phyloP scores from a whole-genome alignment of 1,284 basidiomycete genomes.

The Papiliotrema fonsecae region DNA sequence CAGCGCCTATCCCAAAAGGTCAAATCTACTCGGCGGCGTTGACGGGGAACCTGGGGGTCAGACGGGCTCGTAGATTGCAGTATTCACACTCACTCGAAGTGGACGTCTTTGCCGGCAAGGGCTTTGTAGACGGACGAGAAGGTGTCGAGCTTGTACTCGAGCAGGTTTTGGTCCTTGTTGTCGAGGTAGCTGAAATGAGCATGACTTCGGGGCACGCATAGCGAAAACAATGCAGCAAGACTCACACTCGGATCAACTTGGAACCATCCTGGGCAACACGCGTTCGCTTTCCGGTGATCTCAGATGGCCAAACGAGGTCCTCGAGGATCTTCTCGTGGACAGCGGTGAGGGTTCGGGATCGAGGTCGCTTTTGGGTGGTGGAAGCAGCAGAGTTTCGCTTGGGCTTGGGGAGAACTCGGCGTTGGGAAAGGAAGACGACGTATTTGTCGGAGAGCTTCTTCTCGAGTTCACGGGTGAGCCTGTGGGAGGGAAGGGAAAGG shows the following conservation, averaged over 20 bases:
- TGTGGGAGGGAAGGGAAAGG: conserved; percentile 41
- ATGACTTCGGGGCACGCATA: no score
- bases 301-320: conserved; percentile 97
- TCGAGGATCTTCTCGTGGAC: conserved; percentile 98
- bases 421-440: conserved; percentile 97
- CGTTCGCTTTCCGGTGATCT: conserved; percentile 98
- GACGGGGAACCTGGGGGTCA: conserved; percentile 40
- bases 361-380: conserved; percentile 82
- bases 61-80: conserved; percentile 1
- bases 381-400: conserved; percentile 85
- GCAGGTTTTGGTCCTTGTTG: conserved; percentile 94
- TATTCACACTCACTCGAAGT: conserved; percentile 41
- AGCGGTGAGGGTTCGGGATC: conserved; percentile 91
- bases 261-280: conserved; percentile 84
- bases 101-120: conserved; percentile 49
- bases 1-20: conserved; percentile 20
- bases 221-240: conserved; percentile 29
- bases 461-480: conserved; percentile 97
- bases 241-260: conserved; percentile 92
- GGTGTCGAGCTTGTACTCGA: conserved; percentile 87
- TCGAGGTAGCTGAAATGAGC: conserved; percentile 74
- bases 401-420: conserved; percentile 96
- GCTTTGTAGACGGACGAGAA: conserved; percentile 49
- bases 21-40: conserved; percentile 37
- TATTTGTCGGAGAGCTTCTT: conserved; percentile 98